Percentiles rank a stretch among this genome's conserved stretches.
These are phyloP conservation scores for Neonectria magnoliae DNA, from an alignment of 2,329 filamentous ascomycete species.

Conservation along the genomic window DNA sequence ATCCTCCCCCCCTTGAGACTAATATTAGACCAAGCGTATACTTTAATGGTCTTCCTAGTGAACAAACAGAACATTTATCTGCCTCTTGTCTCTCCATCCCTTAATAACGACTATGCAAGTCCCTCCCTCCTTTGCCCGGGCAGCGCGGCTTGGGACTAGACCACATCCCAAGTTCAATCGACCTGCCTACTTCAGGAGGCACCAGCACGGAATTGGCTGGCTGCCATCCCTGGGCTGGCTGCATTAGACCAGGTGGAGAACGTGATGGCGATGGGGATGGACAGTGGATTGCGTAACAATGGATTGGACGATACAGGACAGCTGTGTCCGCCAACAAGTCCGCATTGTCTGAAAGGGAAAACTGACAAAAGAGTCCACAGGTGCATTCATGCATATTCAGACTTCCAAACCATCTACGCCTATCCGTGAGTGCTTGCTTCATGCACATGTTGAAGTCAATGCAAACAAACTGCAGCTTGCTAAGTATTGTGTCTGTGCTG, in stretches of 20 bases:
- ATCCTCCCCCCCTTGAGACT: conserved; percentile 11
- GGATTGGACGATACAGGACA: conserved; percentile 14
- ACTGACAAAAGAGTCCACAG: not conserved
- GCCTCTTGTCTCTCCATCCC: not conserved
- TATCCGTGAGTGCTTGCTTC: not conserved
- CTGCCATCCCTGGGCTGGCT: conserved; percentile 4
- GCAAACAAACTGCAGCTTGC: not conserved
- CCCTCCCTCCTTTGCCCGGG: not conserved
- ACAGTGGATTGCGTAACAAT: conserved; percentile 6
- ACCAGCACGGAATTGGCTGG: conserved; percentile 11
- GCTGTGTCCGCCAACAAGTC: not conserved
- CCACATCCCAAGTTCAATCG: conserved; percentile 6
- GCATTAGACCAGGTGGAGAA: conserved; percentile 3
- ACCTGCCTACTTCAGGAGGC: conserved; percentile 12
- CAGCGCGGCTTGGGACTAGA: not conserved
- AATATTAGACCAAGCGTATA: too few species aligned
- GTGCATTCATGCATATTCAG: too few species aligned
- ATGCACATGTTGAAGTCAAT: not conserved
- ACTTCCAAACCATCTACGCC: not conserved
- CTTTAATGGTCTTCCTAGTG: not conserved
- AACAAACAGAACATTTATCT: not conserved
- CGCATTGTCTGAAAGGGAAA: not conserved
- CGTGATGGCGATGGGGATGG: conserved; percentile 5
- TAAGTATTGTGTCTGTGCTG: not conserved
- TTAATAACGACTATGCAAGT: not conserved